Conservation (phyloP, 129 eudicot genomes). For the Dittrichia graveolens region DNA sequence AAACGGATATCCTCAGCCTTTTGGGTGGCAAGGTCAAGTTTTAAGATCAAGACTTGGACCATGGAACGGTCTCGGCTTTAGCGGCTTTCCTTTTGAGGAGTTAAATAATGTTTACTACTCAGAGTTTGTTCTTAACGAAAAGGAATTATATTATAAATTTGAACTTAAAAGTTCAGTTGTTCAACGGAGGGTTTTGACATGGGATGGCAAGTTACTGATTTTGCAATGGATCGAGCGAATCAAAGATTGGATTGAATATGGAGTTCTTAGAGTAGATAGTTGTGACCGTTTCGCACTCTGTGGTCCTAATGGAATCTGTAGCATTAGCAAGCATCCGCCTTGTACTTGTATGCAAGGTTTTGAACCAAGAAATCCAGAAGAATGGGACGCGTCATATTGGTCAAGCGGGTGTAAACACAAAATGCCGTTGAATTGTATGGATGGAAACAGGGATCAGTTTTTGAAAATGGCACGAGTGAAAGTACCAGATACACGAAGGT, state of each 20-base stretch:
- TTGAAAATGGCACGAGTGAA: conserved; percentile 10
- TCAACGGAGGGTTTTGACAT: neutral
- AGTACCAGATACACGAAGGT: conserved; percentile 28
- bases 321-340: conserved; percentile 5
- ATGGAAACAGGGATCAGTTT: conserved; percentile 18
- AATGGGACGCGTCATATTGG: conserved; percentile 24
- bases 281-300: conserved; percentile 28
- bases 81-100: too few species aligned
- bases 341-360: conserved; percentile 28
- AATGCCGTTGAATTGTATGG: conserved; percentile 14
- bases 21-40: too few species aligned
- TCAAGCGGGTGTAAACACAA: conserved; percentile 27
- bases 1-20: too few species aligned
- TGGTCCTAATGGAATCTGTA: conserved; percentile 28
- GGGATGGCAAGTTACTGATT: neutral
- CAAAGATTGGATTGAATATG: neutral
- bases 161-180: neutral
- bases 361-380: conserved; percentile 9
- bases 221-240: neutral
- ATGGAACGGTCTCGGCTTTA: too few species aligned
- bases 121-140: conserved; percentile 15
- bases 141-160: conserved; percentile 18
- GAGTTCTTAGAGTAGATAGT: neutral
- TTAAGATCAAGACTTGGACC: too few species aligned
- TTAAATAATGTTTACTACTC: too few species aligned